These are phyloP conservation scores for Sequoia sempervirens DNA, from an alignment of 75 land plant genomes.

Conservation along the genomic window DNA sequence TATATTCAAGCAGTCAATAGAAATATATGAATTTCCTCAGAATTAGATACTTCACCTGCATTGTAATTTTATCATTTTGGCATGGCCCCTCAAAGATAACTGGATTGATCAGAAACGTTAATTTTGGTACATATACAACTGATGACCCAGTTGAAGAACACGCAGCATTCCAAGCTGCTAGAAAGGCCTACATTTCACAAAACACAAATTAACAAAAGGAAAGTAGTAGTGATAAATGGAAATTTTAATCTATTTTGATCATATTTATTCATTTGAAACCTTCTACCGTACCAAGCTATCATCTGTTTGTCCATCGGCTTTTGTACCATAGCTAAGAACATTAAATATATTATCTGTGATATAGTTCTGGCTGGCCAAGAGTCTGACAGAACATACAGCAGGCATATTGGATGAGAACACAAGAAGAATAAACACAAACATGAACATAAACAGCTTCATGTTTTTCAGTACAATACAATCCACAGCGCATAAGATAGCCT, in stretches of 20 bases:
- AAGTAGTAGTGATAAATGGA: background rate
- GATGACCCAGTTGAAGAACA: slow-evolving; percentile 26
- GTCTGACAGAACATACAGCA: background rate
- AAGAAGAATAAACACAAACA: background rate
- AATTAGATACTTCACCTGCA: slow-evolving; percentile 23
- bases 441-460: background rate
- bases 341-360: background rate
- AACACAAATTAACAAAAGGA: background rate
- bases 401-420: background rate
- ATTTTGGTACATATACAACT: slow-evolving; percentile 26
- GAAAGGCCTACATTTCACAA: slow-evolving; percentile 21
- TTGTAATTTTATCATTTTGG: slow-evolving; percentile 12
- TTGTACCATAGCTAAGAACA: slow-evolving; percentile 24
- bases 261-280: background rate
- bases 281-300: slow-evolving; percentile 22
- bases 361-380: background rate
- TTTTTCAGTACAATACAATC: background rate
- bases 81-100: slow-evolving; percentile 42
- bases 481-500: background rate
- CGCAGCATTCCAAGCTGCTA: slow-evolving; percentile 48
- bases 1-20: too few species aligned
- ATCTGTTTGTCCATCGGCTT: slow-evolving; percentile 48
- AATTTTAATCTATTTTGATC: background rate
- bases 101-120: slow-evolving; percentile 22
- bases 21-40: background rate